Base-by-base conservation (phyloP, 1,139 yeast species). In the Eremothecium cymbalariae region DNA sequence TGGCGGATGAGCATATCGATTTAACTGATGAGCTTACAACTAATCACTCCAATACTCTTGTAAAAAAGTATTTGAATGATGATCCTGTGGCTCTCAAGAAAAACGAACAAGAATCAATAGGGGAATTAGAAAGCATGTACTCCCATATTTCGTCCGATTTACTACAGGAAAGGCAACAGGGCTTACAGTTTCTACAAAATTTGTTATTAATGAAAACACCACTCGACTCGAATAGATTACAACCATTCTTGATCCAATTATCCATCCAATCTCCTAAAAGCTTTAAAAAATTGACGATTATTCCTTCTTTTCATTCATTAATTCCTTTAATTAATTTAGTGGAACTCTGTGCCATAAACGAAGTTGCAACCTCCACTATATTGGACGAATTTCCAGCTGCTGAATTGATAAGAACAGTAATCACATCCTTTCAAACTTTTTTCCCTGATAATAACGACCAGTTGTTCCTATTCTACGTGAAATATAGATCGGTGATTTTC, bases 311-410 rank as follows among this genome's bases (percentile, higher is more conserved):
- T 41, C 50, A 47, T 23, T 45, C 45, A 7, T 33, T 49, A 6
- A 31, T 60, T 11, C 59, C 60, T 3, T 25, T 53, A 7, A 37
- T 39, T 2, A 39, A 48, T 21, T 36, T 53, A 1, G 38, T 63
- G 28, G 60, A 60, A 36, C 42, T 55, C 8, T 49, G 50, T 23
- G 54, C 64, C 0, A 49, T 60, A 4, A 59, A 58, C 40, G 47
- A 48, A 22, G 28, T 47, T 4, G 48, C 45, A 7, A 15, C 42
- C 13, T 34, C 42, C 7, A 8, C 2, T 34, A 44, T 33, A 44
- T 23, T 41, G 3, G 22, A 44, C 3, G 39, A 41, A 11, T 48
- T 50, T 37, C 45, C 42, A 6, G 40, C 37, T 27, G 49, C 22
- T 2, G 34, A 31, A 3, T 16, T 39, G 6, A 28, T 38, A n/a